phyloP scores from a whole-genome alignment of 352 stramenopile species.

The Halophytophthora polymorphica region DNA sequence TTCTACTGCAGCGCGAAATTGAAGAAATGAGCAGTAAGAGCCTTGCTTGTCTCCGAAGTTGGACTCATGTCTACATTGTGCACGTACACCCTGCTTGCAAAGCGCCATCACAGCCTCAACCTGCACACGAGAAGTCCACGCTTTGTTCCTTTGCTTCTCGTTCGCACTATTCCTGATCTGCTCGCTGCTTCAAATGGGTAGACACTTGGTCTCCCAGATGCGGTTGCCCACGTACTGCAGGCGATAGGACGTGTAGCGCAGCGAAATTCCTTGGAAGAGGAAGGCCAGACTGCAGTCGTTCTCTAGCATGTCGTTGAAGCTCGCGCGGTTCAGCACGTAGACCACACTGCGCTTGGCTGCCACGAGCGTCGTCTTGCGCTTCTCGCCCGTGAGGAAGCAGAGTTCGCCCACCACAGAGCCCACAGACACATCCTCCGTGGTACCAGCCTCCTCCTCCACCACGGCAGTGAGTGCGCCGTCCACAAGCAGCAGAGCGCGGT shows the following conservation, averaged over 20 bases:
- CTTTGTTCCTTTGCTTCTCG: neutral
- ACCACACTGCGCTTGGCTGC: constrained; percentile 57
- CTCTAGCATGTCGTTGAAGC: constrained; percentile 61
- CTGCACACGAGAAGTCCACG: too few relatives aligned
- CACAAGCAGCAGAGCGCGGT: constrained; percentile 57
- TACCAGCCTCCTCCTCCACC: constrained; percentile 77
- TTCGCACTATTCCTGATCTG: too few relatives aligned
- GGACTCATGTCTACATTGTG: too few relatives aligned
- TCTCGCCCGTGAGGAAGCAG: constrained; percentile 76
- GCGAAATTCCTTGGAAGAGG: constrained; percentile 68
- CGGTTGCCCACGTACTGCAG: constrained; percentile 82
- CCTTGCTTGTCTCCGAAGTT: too few relatives aligned
- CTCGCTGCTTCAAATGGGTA: constrained; percentile 46
- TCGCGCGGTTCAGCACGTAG: constrained; percentile 57
- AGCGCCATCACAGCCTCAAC: too few relatives aligned
- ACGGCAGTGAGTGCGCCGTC: constrained; percentile 64
- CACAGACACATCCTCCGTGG: constrained; percentile 63
- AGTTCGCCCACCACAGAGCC: constrained; percentile 77
- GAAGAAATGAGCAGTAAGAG: neutral
- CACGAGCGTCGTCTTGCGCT: constrained; percentile 75
- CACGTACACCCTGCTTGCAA: too few relatives aligned
- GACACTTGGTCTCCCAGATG: constrained; percentile 84
- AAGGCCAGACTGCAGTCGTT: constrained; percentile 68
- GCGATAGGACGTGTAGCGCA: constrained; percentile 72
- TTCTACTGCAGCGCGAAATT: neutral